Evolutionary conservation across 1,284 basidiomycete genomes (phyloP).

Genomic region (Fomitopsis pinicola): DNA sequence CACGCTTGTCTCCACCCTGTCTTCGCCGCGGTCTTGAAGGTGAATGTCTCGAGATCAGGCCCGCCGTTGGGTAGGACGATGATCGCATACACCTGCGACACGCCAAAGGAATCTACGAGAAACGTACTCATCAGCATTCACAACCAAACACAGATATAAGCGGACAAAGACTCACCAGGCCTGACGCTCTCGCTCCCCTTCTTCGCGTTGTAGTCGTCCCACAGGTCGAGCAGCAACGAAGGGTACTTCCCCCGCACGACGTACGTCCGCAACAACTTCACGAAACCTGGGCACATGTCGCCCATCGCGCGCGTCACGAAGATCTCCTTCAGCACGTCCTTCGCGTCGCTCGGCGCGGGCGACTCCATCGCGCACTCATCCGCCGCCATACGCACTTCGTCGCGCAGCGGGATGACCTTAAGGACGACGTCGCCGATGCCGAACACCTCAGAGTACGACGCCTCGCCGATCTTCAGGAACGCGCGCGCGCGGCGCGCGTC

Average conservation of each 20-base stretch:
- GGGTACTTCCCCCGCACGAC: conserved; percentile 88
- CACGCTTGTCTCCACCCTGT: conserved; percentile 83
- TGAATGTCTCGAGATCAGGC: conserved; percentile 81
- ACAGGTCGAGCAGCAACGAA: conserved; percentile 67
- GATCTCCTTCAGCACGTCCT: conserved; percentile 85
- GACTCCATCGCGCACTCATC: conserved; percentile 41
- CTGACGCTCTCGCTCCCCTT: conserved; percentile 83
- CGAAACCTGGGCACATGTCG: conserved; percentile 69
- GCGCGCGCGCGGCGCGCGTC: conserved; percentile 13
- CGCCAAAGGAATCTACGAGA: conserved; percentile 60
- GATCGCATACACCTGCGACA: conserved; percentile 81
- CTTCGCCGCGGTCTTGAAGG: conserved; percentile 46
- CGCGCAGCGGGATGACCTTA: conserved; percentile 78
- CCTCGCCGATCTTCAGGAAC: conserved; percentile 91
- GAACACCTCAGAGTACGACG: conserved; percentile 97
- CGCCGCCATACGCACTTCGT: conserved; percentile 62
- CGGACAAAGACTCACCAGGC: conserved; percentile 55
- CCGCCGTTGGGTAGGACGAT: conserved; percentile 90
- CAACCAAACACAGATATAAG: not conserved
- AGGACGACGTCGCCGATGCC: conserved; percentile 80
- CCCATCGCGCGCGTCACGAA: conserved; percentile 81
- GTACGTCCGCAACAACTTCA: conserved; percentile 75
- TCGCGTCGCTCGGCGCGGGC: conserved; percentile 64
- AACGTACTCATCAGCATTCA: not conserved
- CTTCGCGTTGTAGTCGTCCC: conserved; percentile 77